Evolutionary conservation across 441 rosid species (phyloP).

Genomic region (Dalechampia spathulata): DNA sequence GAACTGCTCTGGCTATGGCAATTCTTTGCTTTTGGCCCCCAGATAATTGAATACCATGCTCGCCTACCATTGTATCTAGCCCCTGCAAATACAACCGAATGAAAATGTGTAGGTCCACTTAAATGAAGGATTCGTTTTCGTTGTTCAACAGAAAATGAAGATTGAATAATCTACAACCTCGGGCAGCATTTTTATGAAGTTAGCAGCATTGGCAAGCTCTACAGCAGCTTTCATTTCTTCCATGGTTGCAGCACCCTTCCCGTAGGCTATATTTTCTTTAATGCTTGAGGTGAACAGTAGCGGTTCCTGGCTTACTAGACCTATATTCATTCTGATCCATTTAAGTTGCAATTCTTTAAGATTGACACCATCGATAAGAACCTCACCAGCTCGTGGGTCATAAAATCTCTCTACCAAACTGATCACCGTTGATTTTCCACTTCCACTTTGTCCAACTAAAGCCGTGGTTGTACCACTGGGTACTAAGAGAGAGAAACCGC

Average conservation of each 20-base stretch:
- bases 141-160: neutral
- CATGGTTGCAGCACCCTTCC: conserved; percentile 49
- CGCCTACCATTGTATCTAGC: conserved; percentile 67
- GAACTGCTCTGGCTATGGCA: conserved; percentile 67
- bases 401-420: conserved; percentile 61
- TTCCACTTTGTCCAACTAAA: conserved; percentile 70
- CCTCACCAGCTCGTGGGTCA: conserved; percentile 65
- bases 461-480: conserved; percentile 50
- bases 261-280: conserved; percentile 55
- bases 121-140: no score
- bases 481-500: conserved; percentile 48
- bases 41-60: conserved; percentile 65
- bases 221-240: conserved; percentile 57
- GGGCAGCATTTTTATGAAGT: conserved; percentile 57
- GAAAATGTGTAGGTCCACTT: no score
- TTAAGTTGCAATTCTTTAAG: conserved; percentile 51
- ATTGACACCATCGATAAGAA: conserved; percentile 53
- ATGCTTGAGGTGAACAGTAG: conserved; percentile 51
- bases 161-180: conserved; percentile 23
- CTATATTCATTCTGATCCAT: conserved; percentile 64
- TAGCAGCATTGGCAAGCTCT: conserved; percentile 61
- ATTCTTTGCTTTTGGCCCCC: conserved; percentile 79
- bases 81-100: conserved; percentile 28
- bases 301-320: conserved; percentile 76
- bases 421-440: conserved; percentile 64